Evolutionary conservation across 495 filamentous ascomycete species (phyloP).

Genomic region (Annulohypoxylon bovei): DNA sequence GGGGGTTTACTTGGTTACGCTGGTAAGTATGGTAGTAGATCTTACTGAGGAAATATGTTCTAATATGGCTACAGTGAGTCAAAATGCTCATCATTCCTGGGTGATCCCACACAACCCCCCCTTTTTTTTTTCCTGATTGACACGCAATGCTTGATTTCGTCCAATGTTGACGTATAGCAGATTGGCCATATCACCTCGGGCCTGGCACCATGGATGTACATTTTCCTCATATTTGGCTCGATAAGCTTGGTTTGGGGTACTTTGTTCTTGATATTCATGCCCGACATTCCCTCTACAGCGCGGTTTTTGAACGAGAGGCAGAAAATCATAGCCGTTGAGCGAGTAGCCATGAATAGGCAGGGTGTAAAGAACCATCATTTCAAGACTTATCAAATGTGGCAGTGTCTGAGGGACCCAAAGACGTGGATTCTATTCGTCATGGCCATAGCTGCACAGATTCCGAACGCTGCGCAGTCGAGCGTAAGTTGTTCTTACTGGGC

Average conservation of each 20-base stretch:
- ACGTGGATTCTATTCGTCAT: conserved; percentile 58
- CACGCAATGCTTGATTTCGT: not conserved
- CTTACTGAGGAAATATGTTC: not conserved
- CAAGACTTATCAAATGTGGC: conserved; percentile 59
- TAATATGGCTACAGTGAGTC: conserved; percentile 1
- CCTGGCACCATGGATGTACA: conserved; percentile 57
- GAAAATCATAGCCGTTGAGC: conserved; percentile 62
- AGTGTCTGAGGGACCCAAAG: conserved; percentile 68
- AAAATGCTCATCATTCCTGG: not conserved
- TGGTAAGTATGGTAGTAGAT: conserved; percentile 40
- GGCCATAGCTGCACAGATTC: conserved; percentile 55
- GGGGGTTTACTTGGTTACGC: conserved; percentile 64
- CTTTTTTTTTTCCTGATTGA: too few species aligned
- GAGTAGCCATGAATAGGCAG: conserved; percentile 65
- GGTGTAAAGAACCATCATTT: conserved; percentile 70
- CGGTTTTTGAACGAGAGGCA: conserved; percentile 60
- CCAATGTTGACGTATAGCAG: conserved; percentile 12
- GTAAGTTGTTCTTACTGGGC: conserved; percentile 23
- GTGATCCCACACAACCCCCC: not conserved
- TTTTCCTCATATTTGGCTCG: conserved; percentile 61
- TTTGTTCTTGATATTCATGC: conserved; percentile 65
- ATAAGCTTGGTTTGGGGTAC: conserved; percentile 64
- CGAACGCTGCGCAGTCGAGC: conserved; percentile 62
- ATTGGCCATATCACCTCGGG: conserved; percentile 58
- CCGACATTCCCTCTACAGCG: conserved; percentile 66